Base-by-base conservation (phyloP, 2,329 filamentous ascomycete genomes). In the Aspergillaceae sp. region DNA sequence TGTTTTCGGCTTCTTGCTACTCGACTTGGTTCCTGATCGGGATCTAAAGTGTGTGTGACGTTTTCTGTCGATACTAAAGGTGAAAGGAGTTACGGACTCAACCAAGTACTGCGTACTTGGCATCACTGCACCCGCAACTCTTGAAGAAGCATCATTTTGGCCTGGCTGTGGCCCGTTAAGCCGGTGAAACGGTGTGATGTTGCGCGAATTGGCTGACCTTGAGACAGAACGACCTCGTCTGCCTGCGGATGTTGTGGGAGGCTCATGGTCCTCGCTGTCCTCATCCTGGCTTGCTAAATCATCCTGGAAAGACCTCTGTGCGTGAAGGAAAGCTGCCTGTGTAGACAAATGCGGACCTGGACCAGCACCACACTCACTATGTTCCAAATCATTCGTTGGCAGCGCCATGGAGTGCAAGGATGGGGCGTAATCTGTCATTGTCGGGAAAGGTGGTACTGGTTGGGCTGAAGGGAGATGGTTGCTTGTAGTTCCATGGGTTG, bases 61-160 rank as follows among this genome's bases (percentile, higher is more conserved):
- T 47, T 57, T 64, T 49, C 58, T 64, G n/a, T 55, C 51, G 11
- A 62, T 63, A 33, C 65, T 68, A 36, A 68, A 60, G 3, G 57
- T 62, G 44, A 67, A 70, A 6, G 68, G 68, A 3, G 65, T 68
- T 29, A 61, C 60, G 9, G 64, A 60, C 45, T 70, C 65, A 10
- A 71, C 60, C 55, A 71, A 65, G 40, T 55, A 63, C 51, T 71
- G 67, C 1, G 68, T 70, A 47, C 64, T 67, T 49, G 66, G 58
- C 37, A 59, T 55, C 46, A 57, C 60, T n/a, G 50, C 43, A 11
- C 46, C 52, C 1, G 49, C 49, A 19, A 50, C 52, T 30, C 34
- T 43, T 5, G 44, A 35, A 43, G 33, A 44, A 5, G 43, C 42
- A 8, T 30, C n/a, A 30, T 48, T 40, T 6, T 46, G 19, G 35